phyloP scores from a whole-genome alignment of 495 filamentous ascomycete genomes.

The Gamarada debralockiae region DNA sequence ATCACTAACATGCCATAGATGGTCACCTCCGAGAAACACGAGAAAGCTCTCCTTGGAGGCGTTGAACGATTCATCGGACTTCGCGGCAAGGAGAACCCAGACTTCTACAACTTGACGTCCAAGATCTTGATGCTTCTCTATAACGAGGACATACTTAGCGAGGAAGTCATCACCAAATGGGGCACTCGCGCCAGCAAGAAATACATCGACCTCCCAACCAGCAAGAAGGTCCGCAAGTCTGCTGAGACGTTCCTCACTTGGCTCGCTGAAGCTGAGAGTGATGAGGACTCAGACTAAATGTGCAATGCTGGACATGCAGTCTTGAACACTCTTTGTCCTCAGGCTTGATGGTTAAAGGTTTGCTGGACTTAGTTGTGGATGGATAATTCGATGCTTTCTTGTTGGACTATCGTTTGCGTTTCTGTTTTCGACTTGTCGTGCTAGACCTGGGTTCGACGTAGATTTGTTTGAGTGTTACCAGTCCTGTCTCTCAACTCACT shows the following conservation, averaged over 20 bases:
- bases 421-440: neutral
- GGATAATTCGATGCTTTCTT: neutral
- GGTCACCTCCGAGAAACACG: conserved; percentile 83
- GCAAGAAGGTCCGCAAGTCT: conserved; percentile 93
- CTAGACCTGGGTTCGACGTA: neutral
- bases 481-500: conserved; percentile 16
- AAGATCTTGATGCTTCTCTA: conserved; percentile 86
- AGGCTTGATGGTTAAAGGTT: neutral
- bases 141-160: conserved; percentile 78
- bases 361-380: no score
- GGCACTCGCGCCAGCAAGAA: conserved; percentile 94
- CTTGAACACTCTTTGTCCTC: neutral
- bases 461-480: conserved; percentile 1
- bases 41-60: conserved; percentile 97
- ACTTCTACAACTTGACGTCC: conserved; percentile 72
- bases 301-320: neutral
- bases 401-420: neutral
- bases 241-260: conserved; percentile 91
- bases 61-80: conserved; percentile 80
- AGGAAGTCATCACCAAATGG: conserved; percentile 89
- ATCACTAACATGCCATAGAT: conserved; percentile 52
- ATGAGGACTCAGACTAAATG: conserved; percentile 57
- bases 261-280: conserved; percentile 87
- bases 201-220: conserved; percentile 84
- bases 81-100: conserved; percentile 69